Base-by-base conservation (phyloP, 768 basidiomycete genomes). In the Pulveroboletus sp. region DNA sequence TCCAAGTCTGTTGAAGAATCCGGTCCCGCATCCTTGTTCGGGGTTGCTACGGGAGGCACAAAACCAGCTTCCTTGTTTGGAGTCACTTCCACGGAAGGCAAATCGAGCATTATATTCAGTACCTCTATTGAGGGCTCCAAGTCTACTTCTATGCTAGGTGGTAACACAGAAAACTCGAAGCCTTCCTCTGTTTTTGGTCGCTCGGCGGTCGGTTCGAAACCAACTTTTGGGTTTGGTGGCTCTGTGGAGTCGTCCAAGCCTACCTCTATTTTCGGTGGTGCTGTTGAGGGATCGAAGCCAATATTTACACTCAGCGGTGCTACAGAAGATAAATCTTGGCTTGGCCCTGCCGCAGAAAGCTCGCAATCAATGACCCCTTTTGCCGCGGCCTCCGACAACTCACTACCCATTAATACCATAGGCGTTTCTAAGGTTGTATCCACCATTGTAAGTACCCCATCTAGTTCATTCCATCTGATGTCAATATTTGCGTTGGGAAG, bases 401-500 rank as follows among this genome's bases (percentile, higher is more conserved):
- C 46, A 18, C 46, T 39, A n/a, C 36, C 32, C 1, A 35, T 27
- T 38, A 37, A 44, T 6, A 27, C 31, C 28, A 17, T 17, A 24
- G 51, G 48, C n/a, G 5, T 28, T 38, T 35, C 53, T 5, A 56
- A 55, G 48, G 32, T 37, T 32, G 21, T 28, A 5, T 28, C 49
- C 15, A 14, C 32, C 26, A 21, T 50, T 36, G 54, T 53, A 47
- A 53, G 32, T 21, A 30, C 45, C 6, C 5, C 42, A 38, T 55
- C 64, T 11, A 47, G 50, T 27, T 5, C 43, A n/a, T 40, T 37
- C 24, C 38, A 43, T 31, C 38, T 63, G 1, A 13, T 50, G 2
- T 38, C 57, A 8, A 8, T 52, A 14, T 54, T 63, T 41, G 8
- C 51, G 10, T 63, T 58, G 56, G 51, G 35, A 63, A 60, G 39